A percentile compares a stretch with the other conserved stretches of the same genome.
These are phyloP conservation scores for Fusarium avenaceum DNA, from an alignment of 2,329 filamentous ascomycete genomes.

Conservation along the genomic window DNA sequence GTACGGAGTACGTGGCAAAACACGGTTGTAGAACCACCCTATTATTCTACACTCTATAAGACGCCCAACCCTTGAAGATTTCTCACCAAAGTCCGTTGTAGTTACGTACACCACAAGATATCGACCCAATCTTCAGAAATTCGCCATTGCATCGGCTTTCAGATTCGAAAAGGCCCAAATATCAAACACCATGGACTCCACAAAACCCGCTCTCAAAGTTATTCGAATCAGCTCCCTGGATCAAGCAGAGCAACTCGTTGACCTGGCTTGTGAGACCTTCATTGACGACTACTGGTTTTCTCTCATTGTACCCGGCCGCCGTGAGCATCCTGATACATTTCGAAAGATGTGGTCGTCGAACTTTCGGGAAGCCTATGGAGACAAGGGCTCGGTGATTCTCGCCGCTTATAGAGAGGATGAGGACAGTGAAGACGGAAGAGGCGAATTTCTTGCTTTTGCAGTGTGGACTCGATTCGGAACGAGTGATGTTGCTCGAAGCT, in stretches of 20 bases:
- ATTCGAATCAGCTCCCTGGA: constrained; percentile 9
- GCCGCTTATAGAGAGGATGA: not conserved
- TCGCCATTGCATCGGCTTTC: not conserved
- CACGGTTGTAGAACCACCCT: not conserved
- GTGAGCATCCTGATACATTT: constrained; percentile 21
- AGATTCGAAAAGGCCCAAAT: not conserved
- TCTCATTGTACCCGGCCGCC: constrained; percentile 10
- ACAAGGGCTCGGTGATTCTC: constrained; percentile 5
- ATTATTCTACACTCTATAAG: not conserved
- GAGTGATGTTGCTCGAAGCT: constrained; percentile 27
- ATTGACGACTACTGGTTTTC: constrained; percentile 16
- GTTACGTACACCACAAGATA: too few relatives aligned
- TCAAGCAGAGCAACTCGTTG: constrained; percentile 16
- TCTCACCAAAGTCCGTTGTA: too few relatives aligned
- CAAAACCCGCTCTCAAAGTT: not conserved
- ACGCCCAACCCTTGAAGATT: not conserved
- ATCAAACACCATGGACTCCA: not conserved
- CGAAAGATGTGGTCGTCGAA: constrained; percentile 14
- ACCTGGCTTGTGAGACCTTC: constrained; percentile 17
- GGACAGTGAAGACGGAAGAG: not conserved
- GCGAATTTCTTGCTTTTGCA: constrained; percentile 26
- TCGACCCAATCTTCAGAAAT: too few relatives aligned
- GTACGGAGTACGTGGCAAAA: not conserved
- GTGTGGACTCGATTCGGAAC: constrained; percentile 27
- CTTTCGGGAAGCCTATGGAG: constrained; percentile 22